These are phyloP conservation scores for Solanum chacoense DNA, from an alignment of 305 asterid species.

Conservation along the genomic window DNA sequence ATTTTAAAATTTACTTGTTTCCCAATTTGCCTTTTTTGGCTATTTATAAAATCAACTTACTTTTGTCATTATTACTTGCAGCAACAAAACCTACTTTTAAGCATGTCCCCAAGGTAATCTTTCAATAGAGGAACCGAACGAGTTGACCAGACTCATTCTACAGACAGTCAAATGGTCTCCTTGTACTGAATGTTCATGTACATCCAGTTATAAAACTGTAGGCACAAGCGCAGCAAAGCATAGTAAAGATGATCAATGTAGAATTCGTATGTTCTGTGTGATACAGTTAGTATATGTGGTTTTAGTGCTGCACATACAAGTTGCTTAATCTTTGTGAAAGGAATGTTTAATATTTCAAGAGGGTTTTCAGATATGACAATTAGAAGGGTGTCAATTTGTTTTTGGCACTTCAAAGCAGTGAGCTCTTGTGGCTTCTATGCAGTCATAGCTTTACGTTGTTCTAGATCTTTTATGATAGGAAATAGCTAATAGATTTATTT, in stretches of 20 bases:
- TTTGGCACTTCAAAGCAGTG: background rate
- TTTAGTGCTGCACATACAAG: background rate
- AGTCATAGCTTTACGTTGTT: background rate
- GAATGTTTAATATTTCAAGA: background rate
- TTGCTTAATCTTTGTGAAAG: background rate
- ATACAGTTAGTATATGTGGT: background rate
- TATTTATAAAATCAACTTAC: background rate
- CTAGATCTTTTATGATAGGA: background rate
- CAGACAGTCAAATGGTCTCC: background rate
- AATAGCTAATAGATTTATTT: background rate
- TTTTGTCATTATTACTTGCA: conserved; percentile 13
- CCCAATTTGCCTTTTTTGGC: background rate
- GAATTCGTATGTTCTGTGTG: background rate
- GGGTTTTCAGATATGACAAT: background rate
- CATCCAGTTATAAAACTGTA: background rate
- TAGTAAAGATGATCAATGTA: background rate
- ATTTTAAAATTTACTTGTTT: background rate
- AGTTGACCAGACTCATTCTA: background rate
- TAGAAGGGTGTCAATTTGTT: background rate
- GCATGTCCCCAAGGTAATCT: conserved; percentile 83
- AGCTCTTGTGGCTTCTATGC: background rate
- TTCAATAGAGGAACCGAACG: background rate
- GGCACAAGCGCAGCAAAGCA: background rate
- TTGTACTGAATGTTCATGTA: background rate
- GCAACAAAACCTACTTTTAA: conserved; percentile 60